phyloP scores from a whole-genome alignment of 768 basidiomycete species.

The Mycena rosella region DNA sequence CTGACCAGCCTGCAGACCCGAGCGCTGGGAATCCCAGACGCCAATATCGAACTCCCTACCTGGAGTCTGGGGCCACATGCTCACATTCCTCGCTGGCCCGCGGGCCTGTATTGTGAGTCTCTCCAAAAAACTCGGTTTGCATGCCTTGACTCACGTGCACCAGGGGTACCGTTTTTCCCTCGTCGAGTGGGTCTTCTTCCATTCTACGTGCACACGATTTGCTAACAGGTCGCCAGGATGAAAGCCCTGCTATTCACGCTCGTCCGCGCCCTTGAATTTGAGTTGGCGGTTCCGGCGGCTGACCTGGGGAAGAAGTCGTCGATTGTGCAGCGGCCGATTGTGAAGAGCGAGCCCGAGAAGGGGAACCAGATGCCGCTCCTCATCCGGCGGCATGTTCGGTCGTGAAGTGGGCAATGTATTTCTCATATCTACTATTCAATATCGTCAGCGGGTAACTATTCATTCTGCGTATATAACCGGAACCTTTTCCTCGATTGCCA shows the following conservation, averaged over 20 bases:
- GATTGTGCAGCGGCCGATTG: conserved; percentile 59
- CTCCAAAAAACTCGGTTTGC: too few species aligned
- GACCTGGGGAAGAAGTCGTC: conserved; percentile 55
- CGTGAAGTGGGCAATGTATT: too few species aligned
- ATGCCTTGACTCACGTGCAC: conserved; percentile 11
- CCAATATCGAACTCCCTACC: conserved; percentile 53
- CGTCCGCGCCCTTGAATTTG: conserved; percentile 66
- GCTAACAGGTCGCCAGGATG: conserved; percentile 41
- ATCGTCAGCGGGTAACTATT: too few species aligned
- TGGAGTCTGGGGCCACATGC: conserved; percentile 59
- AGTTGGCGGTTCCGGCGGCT: conserved; percentile 61
- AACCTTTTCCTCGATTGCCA: too few species aligned
- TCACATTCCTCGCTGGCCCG: conserved; percentile 65
- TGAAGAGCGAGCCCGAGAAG: conserved; percentile 53
- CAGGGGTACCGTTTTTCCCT: conserved; percentile 60
- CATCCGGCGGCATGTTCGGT: conserved; percentile 44
- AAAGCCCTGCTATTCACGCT: too few species aligned
- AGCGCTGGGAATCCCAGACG: conserved; percentile 61
- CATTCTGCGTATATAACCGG: too few species aligned
- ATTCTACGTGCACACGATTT: neutral
- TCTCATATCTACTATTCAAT: too few species aligned
- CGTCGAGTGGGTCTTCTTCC: conserved; percentile 54
- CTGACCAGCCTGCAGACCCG: conserved; percentile 52
- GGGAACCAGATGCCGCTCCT: conserved; percentile 61
- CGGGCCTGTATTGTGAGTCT: conserved; percentile 58